Conservation (phyloP, 257 asterid genomes). For the Solanum chiquidenum region DNA sequence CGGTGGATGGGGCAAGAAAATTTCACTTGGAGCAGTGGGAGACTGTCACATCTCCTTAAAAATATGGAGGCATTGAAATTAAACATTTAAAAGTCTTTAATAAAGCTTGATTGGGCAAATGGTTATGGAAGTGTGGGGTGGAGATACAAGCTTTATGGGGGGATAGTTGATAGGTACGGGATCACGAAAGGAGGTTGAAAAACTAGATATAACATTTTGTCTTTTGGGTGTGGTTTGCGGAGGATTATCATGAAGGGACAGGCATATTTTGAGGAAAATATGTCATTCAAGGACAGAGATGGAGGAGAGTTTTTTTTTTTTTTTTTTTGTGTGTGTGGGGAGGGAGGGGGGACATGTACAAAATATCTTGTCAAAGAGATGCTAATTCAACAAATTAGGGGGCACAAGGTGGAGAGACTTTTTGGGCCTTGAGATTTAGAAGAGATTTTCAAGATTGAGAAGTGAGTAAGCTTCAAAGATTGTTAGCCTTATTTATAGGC, state of each 20-base stretch:
- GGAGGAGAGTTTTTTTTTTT: too few species aligned
- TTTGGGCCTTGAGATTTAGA: not conserved
- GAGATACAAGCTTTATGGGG: not conserved
- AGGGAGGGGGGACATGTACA: not conserved
- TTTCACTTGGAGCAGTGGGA: not conserved
- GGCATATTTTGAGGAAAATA: too few species aligned
- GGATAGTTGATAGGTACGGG: not conserved
- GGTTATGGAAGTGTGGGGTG: not conserved
- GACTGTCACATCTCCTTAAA: not conserved
- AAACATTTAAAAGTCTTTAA: not conserved
- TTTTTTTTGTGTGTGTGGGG: not conserved
- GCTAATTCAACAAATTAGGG: not conserved
- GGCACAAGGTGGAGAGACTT: not conserved
- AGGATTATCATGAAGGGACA: not conserved
- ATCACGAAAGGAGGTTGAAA: not conserved
- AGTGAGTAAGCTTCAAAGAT: not conserved
- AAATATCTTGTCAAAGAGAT: not conserved
- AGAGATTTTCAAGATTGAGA: not conserved
- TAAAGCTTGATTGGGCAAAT: not conserved
- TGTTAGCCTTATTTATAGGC: not conserved
- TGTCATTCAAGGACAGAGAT: too few species aligned
- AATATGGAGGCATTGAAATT: not conserved
- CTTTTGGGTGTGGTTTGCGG: not conserved
- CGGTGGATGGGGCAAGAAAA: not conserved
- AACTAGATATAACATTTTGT: not conserved